Evolutionary conservation across 1,284 basidiomycete genomes (phyloP), one percentile per base, ranked within the genome.

Genomic region (Sutorius eximius): DNA sequence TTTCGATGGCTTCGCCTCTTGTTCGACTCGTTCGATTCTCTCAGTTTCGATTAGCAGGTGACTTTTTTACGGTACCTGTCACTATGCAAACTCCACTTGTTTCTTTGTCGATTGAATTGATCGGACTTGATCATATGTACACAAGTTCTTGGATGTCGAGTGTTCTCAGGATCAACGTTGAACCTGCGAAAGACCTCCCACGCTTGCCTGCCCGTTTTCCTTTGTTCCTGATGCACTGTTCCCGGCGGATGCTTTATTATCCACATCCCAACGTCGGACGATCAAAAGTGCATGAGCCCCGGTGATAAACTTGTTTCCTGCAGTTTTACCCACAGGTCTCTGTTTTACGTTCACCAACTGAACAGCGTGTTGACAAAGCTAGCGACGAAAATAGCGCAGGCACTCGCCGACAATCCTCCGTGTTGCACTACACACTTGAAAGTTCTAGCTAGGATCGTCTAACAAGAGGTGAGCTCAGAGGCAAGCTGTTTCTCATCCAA

Each of bases 1-100:
- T 53, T 51, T 38, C n/a, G 10, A 38, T 37, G 36, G 20, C 22
- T 36, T 42, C 5, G 15, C 20, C 32, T 24, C n/a, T 20, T 41
- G 27, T 36, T 42, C 5, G n/a, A 16, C 32, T 24, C n/a, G 27
- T 41, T 54, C 22, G 32, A 50, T 40, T 29, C 10, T 49, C 36
- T 47, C 45, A 15, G 1, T 20, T 52, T 55, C 20, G 32, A 41
- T 44, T 38, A 30, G 45, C 44, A 50, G 41, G 41, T 52, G 44
- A 52, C 34, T 38, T 40, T 49, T 44, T 30, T 42, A 42, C 27
- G 33, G 41, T 48, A 27, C 24, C 24, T 27, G 24, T 51, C 37
- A 42, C 24, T 57, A 54, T 63, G 42, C 49, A 53, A 48, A 45
- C 27, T 6, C 16, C 15, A 13, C 42, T 51, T 53, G 18, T 55